phyloP scores from a whole-genome alignment of 371 early-diverging fungal species.

The Choanephora cucurbitarum region DNA sequence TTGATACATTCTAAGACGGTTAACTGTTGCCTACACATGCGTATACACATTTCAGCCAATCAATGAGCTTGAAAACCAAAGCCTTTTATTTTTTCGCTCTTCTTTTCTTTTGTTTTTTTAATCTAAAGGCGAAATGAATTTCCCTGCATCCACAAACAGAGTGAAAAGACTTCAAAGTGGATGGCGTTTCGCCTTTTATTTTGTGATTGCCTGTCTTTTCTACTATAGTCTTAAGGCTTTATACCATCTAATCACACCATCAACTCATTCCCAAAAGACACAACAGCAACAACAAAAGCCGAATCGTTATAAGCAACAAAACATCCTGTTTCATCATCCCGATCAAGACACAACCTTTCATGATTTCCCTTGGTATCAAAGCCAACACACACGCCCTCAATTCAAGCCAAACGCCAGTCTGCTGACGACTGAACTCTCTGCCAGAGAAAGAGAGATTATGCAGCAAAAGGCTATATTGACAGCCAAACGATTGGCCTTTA shows the following conservation, averaged over 20 bases:
- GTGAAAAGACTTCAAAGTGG: neutral
- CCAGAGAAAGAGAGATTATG: slow-evolving; percentile 17
- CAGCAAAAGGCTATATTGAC: slow-evolving; percentile 18
- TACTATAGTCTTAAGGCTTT: neutral
- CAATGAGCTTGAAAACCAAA: too few species aligned
- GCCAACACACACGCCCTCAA: slow-evolving; percentile 19
- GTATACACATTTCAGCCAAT: too few species aligned
- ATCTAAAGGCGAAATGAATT: neutral
- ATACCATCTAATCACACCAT: neutral
- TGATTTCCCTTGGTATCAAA: slow-evolving; percentile 35
- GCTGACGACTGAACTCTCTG: slow-evolving; percentile 11
- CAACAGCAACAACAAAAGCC: neutral
- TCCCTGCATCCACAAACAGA: neutral
- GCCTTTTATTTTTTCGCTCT: neutral
- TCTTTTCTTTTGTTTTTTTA: neutral
- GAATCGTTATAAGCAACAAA: neutral
- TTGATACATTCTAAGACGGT: too few species aligned
- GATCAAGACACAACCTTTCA: neutral
- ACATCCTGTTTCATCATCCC: neutral
- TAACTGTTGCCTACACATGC: too few species aligned
- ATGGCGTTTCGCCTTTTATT: neutral
- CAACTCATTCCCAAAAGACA: neutral
- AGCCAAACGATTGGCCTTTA: slow-evolving; percentile 20
- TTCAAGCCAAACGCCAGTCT: slow-evolving; percentile 8
- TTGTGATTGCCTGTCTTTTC: neutral